These are phyloP conservation scores for Suhomyces tanzawaensis DNA, from an alignment of 805 yeast species.

Conservation along the genomic window DNA sequence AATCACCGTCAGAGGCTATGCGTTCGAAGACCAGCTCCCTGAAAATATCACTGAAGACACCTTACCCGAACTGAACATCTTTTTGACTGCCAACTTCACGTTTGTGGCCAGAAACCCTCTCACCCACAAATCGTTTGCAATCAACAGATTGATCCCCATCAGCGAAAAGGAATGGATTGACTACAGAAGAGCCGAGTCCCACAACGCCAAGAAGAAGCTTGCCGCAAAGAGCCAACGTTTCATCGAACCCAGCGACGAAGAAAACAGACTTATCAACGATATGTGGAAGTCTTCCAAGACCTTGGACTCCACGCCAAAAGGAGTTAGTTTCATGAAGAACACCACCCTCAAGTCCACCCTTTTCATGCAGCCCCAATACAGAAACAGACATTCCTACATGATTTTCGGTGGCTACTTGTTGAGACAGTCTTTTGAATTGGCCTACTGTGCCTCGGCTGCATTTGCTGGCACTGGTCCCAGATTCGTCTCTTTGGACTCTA, in stretches of 20 bases:
- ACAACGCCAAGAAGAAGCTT: conserved; percentile 80
- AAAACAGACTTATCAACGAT: conserved; percentile 70
- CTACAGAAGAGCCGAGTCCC: conserved; percentile 84
- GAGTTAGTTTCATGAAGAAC: conserved; percentile 65
- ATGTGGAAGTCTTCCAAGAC: conserved; percentile 55
- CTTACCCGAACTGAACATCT: conserved; percentile 64
- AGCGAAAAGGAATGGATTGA: conserved; percentile 77
- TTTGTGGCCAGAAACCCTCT: conserved; percentile 94
- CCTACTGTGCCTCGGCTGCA: conserved; percentile 89
- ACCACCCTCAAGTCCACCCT: conserved; percentile 71
- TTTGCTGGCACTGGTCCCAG: conserved; percentile 83
- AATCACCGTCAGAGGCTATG: conserved; percentile 84
- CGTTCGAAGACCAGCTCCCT: conserved; percentile 59
- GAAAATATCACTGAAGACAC: conserved; percentile 51
- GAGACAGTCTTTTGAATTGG: conserved; percentile 90
- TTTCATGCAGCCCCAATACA: conserved; percentile 95
- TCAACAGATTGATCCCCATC: conserved; percentile 75
- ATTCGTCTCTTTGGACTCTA: conserved; percentile 84
- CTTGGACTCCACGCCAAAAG: conserved; percentile 34
- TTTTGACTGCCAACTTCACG: conserved; percentile 87
- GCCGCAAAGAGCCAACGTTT: conserved; percentile 65
- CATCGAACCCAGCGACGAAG: conserved; percentile 64
- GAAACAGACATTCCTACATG: conserved; percentile 92
- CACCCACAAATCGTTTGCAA: conserved; percentile 86
- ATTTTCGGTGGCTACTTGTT: conserved; percentile 92